These are phyloP conservation scores for Erodium trifolium DNA, from an alignment of 441 rosid genomes.

Conservation along the genomic window DNA sequence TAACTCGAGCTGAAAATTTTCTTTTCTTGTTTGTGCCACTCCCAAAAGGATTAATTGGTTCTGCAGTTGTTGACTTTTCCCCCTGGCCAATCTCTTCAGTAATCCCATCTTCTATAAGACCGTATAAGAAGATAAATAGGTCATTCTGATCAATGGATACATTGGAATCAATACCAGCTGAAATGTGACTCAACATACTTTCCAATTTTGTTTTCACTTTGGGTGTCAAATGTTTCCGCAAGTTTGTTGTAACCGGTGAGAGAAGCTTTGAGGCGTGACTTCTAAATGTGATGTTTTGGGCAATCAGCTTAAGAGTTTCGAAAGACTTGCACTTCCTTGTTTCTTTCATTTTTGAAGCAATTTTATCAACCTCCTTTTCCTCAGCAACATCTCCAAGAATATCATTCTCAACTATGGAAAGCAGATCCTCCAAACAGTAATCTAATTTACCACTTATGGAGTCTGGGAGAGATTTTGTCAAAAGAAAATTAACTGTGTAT, in stretches of 20 bases:
- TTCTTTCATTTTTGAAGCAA: conserved; percentile 89
- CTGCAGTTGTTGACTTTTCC: conserved; percentile 25
- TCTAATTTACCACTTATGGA: conserved; percentile 56
- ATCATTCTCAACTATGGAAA: conserved; percentile 60
- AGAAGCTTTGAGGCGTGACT: conserved; percentile 61
- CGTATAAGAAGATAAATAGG: conserved; percentile 60
- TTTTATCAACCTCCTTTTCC: conserved; percentile 82
- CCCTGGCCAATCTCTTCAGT: conserved; percentile 39
- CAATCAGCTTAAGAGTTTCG: conserved; percentile 71
- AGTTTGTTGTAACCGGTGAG: conserved; percentile 47
- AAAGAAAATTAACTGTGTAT: conserved; percentile 56
- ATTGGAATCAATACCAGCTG: conserved; percentile 75
- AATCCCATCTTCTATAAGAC: conserved; percentile 51
- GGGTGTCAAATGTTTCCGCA: conserved; percentile 61
- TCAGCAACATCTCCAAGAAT: conserved; percentile 91
- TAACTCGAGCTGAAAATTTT: conserved; percentile 22
- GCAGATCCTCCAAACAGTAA: conserved; percentile 77
- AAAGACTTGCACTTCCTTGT: conserved; percentile 63
- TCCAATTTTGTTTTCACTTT: conserved; percentile 64
- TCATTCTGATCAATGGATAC: conserved; percentile 78
- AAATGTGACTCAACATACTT: conserved; percentile 63
- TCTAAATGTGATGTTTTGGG: conserved; percentile 64
- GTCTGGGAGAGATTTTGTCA: conserved; percentile 44
- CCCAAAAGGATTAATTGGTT: conserved; percentile 23
- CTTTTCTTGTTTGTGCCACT: conserved; percentile 27